These are phyloP conservation scores for Areca catechu DNA, from an alignment of 176 grass and related monocot species.

Conservation along the genomic window DNA sequence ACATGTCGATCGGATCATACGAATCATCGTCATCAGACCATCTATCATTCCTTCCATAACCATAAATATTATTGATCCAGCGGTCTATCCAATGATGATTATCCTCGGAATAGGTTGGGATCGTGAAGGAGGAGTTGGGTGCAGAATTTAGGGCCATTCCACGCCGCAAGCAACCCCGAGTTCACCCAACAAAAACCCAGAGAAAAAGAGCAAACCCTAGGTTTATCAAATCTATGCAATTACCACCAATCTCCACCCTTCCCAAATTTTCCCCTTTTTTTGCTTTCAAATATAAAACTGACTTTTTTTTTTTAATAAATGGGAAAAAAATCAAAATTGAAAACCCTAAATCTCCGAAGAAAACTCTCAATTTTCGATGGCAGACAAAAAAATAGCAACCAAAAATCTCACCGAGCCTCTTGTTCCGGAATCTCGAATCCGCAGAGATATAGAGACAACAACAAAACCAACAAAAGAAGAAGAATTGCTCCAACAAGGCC, in stretches of 20 bases:
- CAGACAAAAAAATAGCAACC: conserved; percentile 64
- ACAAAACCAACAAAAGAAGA: neutral
- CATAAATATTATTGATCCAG: conserved; percentile 7
- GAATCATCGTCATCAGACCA: conserved; percentile 16
- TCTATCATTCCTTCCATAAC: conserved; percentile 21
- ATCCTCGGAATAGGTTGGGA: no score
- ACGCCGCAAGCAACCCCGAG: no score
- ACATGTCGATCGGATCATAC: conserved; percentile 30
- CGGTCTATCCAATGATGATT: no score
- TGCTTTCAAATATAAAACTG: neutral
- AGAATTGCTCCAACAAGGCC: neutral
- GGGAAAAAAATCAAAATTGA: neutral
- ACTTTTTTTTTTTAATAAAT: conserved; percentile 14
- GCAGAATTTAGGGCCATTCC: no score
- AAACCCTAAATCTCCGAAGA: conserved; percentile 37
- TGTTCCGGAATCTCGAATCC: conserved; percentile 13
- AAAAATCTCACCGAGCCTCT: conserved; percentile 89
- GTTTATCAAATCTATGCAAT: no score
- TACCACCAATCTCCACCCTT: no score
- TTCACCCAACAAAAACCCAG: no score
- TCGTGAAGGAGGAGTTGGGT: no score
- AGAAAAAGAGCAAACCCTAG: no score
- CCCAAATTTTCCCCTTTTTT: neutral
- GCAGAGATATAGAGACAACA: neutral
- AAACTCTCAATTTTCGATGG: conserved; percentile 74